A percentile compares a stretch with the other conserved stretches of the same genome.
Evolutionary conservation across 768 basidiomycete species (phyloP).

Genomic region (Holtermannia corniformis): DNA sequence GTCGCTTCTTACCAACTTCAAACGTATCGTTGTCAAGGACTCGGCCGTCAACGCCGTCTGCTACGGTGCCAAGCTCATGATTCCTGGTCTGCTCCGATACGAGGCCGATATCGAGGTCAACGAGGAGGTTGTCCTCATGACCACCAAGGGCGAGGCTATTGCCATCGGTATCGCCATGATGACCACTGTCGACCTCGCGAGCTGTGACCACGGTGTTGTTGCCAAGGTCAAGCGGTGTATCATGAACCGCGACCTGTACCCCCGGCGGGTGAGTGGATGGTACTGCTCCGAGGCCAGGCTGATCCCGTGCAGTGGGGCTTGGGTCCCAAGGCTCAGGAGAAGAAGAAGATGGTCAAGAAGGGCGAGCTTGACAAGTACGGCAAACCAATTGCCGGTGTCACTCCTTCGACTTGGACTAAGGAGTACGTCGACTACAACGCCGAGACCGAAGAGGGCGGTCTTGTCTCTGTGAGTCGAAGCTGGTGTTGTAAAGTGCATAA

Average conservation of each 20-base stretch:
- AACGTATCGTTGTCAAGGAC: constrained; percentile 97
- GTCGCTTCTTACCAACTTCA: constrained; percentile 87
- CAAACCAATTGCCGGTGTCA: constrained; percentile 73
- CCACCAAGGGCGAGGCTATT: constrained; percentile 95
- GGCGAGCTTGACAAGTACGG: constrained; percentile 94
- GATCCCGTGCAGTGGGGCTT: constrained; percentile 66
- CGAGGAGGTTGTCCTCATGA: constrained; percentile 97
- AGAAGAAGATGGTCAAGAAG: constrained; percentile 98
- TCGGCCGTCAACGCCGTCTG: constrained; percentile 98
- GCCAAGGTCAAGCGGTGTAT: constrained; percentile 99
- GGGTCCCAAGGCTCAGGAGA: constrained; percentile 91
- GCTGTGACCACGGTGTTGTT: constrained; percentile 96
- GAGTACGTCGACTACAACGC: constrained; percentile 90
- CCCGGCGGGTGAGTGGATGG: constrained; percentile 68
- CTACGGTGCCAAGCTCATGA: constrained; percentile 99
- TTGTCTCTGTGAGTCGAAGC: constrained; percentile 11
- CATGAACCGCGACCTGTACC: constrained; percentile 97
- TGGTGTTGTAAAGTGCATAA: constrained; percentile 6
- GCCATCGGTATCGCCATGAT: constrained; percentile 92
- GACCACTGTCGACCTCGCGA: constrained; percentile 95
- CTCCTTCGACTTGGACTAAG: constrained; percentile 80
- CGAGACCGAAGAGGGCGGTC: constrained; percentile 30
- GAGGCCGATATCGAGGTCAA: constrained; percentile 83
- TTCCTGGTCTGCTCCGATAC: constrained; percentile 93
- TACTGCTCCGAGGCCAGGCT: too few species aligned